phyloP scores from a whole-genome alignment of 257 asterid genomes.

The Eucommia ulmoides region DNA sequence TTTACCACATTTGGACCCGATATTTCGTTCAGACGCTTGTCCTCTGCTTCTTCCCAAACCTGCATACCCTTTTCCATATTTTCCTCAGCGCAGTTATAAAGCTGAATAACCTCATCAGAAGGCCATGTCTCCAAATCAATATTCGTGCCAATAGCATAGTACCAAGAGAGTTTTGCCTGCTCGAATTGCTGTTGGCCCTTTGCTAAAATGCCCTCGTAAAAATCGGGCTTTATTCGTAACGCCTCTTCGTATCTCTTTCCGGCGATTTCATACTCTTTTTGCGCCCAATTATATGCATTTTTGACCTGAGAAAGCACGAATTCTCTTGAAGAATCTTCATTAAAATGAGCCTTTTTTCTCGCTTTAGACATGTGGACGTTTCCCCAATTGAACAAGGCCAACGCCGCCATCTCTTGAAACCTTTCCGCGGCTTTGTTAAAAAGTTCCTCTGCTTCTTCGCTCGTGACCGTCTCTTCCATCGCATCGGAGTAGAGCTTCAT shows the following conservation, averaged over 20 bases:
- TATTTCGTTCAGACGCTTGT: not conserved
- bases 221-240: not conserved
- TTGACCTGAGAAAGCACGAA: not conserved
- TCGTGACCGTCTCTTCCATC: not conserved
- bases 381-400: not conserved
- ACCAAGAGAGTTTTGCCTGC: not conserved
- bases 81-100: not conserved
- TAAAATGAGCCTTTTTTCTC: not conserved
- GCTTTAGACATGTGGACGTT: not conserved
- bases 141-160: not conserved
- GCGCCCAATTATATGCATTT: not conserved
- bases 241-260: not conserved
- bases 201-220: not conserved
- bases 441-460: not conserved
- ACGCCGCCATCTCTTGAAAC: not conserved
- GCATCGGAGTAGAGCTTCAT: not conserved
- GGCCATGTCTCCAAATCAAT: not conserved
- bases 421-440: not conserved
- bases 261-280: not conserved
- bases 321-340: not conserved
- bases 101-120: not conserved
- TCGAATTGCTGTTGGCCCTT: not conserved
- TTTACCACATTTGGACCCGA: not conserved
- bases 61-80: not conserved
- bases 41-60: not conserved